These are phyloP conservation scores for Ajuga reptans DNA, from an alignment of 305 asterid genomes.

Conservation along the genomic window DNA sequence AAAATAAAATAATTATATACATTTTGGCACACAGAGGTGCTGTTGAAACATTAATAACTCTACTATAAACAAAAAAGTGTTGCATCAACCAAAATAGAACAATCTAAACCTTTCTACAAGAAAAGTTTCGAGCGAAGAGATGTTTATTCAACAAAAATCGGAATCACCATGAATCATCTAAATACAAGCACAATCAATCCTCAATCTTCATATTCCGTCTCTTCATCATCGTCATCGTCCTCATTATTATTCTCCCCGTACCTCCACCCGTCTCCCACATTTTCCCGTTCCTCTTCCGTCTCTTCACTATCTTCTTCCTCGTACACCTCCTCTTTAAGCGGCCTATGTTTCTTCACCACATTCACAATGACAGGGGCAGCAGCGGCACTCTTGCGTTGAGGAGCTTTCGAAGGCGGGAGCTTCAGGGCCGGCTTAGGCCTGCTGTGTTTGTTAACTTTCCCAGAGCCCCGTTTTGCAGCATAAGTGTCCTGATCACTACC, in stretches of 20 bases:
- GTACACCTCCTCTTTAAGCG: slow-evolving; percentile 46
- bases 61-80: too few relatives aligned
- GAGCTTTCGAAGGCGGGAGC: slow-evolving; percentile 65
- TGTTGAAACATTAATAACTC: too few relatives aligned
- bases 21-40: too few relatives aligned
- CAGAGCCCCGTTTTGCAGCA: slow-evolving; percentile 44
- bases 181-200: not conserved
- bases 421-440: slow-evolving; percentile 66
- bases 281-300: slow-evolving; percentile 90
- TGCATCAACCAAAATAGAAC: too few relatives aligned
- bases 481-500: slow-evolving; percentile 71
- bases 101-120: too few relatives aligned
- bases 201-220: slow-evolving; percentile 83
- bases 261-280: slow-evolving; percentile 67
- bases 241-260: slow-evolving; percentile 57
- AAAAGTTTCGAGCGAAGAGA: not conserved
- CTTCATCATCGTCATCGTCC: slow-evolving; percentile 78
- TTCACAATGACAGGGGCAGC: slow-evolving; percentile 41
- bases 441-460: slow-evolving; percentile 53
- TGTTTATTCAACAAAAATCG: not conserved
- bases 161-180: not conserved
- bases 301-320: slow-evolving; percentile 95
- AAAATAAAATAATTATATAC: too few relatives aligned
- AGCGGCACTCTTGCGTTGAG: slow-evolving; percentile 46
- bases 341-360: slow-evolving; percentile 52